phyloP scores from a whole-genome alignment of 805 yeast genomes.

The Peterozyma xylosa region DNA sequence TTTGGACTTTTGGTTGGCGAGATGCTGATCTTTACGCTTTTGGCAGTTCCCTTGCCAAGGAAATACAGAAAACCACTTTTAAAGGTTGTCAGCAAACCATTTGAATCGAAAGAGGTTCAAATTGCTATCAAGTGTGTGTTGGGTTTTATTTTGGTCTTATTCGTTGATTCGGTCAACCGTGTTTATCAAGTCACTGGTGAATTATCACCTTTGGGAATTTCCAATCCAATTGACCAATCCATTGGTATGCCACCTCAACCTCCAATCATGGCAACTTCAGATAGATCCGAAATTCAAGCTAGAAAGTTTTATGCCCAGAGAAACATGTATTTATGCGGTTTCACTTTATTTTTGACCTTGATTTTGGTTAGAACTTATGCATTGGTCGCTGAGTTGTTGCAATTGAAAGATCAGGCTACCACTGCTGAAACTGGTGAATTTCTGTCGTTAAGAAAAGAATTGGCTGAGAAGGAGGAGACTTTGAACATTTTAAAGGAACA shows the following conservation, averaged over 20 bases:
- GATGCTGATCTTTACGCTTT: slow-evolving; percentile 67
- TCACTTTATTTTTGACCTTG: slow-evolving; percentile 83
- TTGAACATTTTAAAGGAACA: slow-evolving; percentile 66
- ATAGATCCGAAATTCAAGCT: slow-evolving; percentile 80
- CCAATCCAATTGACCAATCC: neutral
- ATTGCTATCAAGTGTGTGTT: slow-evolving; percentile 75
- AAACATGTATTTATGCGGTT: slow-evolving; percentile 92
- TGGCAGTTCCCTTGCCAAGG: slow-evolving; percentile 84
- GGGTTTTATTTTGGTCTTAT: slow-evolving; percentile 76
- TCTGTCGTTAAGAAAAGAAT: slow-evolving; percentile 37
- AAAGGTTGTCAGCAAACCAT: slow-evolving; percentile 56
- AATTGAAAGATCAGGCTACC: slow-evolving; percentile 54
- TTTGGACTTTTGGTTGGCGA: slow-evolving; percentile 75
- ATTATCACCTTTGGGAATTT: slow-evolving; percentile 29
- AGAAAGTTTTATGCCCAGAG: slow-evolving; percentile 94
- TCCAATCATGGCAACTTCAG: slow-evolving; percentile 25
- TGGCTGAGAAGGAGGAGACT: slow-evolving; percentile 56
- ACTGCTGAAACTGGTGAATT: slow-evolving; percentile 28
- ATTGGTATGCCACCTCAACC: neutral
- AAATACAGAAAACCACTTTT: slow-evolving; percentile 62
- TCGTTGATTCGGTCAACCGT: slow-evolving; percentile 83
- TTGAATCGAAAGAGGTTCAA: slow-evolving; percentile 62
- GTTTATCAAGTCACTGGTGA: slow-evolving; percentile 65
- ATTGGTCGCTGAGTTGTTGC: slow-evolving; percentile 66
- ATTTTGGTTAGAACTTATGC: slow-evolving; percentile 79